A percentile compares a stretch with the other conserved stretches of the same genome.
These are phyloP conservation scores for Williopsis jadinii DNA, from an alignment of 1,139 yeast species.

Conservation along the genomic window DNA sequence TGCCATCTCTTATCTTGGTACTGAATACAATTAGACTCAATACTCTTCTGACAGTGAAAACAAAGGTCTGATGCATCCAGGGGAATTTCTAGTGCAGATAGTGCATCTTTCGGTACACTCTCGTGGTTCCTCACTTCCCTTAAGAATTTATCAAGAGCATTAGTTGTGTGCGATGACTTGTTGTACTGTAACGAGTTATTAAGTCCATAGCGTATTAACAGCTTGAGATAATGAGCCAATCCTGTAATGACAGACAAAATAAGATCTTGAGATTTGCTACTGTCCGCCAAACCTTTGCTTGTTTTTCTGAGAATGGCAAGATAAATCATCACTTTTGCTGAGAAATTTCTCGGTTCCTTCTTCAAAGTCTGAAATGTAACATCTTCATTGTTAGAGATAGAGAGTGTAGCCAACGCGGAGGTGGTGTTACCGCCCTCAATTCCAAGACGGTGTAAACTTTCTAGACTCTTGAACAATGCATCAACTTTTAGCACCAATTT, in stretches of 20 bases:
- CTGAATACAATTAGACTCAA: slow-evolving; percentile 73
- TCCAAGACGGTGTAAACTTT: slow-evolving; percentile 38
- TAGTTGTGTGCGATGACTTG: slow-evolving; percentile 47
- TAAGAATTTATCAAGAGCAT: slow-evolving; percentile 59
- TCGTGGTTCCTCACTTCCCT: slow-evolving; percentile 44
- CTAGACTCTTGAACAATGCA: slow-evolving; percentile 71
- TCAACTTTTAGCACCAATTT: slow-evolving; percentile 68
- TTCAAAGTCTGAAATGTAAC: slow-evolving; percentile 14
- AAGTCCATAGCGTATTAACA: slow-evolving; percentile 76
- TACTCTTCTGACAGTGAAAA: slow-evolving; percentile 58
- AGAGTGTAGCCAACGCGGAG: slow-evolving; percentile 4
- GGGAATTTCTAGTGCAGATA: slow-evolving; percentile 44
- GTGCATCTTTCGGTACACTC: slow-evolving; percentile 32
- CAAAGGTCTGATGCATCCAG: slow-evolving; percentile 76
- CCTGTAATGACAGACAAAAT: slow-evolving; percentile 82
- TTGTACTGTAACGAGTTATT: slow-evolving; percentile 67
- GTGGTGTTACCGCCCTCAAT: slow-evolving; percentile 15
- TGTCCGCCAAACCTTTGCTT: slow-evolving; percentile 26
- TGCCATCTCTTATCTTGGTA: slow-evolving; percentile 76
- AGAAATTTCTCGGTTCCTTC: slow-evolving; percentile 85
- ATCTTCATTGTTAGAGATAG: slow-evolving; percentile 8
- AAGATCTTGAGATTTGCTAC: slow-evolving; percentile 47
- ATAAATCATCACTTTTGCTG: slow-evolving; percentile 73
- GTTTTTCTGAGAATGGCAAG: slow-evolving; percentile 63
- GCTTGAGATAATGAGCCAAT: slow-evolving; percentile 85